These are phyloP conservation scores for Vigna hirtella DNA, from an alignment of 306 rosid genomes.

Conservation along the genomic window DNA sequence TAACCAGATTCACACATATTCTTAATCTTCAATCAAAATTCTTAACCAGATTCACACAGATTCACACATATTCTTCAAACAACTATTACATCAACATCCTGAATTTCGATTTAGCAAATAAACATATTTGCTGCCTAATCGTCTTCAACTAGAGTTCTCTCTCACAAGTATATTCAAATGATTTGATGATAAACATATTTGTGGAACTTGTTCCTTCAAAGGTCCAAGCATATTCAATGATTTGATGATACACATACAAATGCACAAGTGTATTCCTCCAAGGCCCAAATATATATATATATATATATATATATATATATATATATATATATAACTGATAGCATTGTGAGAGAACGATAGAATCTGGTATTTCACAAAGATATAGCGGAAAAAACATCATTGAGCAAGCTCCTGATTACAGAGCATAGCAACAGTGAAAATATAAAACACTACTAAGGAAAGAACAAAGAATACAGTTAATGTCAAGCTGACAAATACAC, in stretches of 20 bases:
- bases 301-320: too few relatives aligned
- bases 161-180: too few relatives aligned
- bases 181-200: too few relatives aligned
- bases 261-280: slow-evolving; percentile 10
- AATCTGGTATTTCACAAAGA: slow-evolving; percentile 13
- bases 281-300: not conserved
- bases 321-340: not conserved
- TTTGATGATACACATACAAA: slow-evolving; percentile 2
- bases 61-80: not conserved
- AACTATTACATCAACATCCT: slow-evolving; percentile 30
- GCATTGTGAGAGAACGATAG: slow-evolving; percentile 1
- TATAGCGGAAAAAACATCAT: not conserved
- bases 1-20: not conserved
- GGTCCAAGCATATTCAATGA: not conserved
- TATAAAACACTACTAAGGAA: not conserved
- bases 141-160: slow-evolving; percentile 21
- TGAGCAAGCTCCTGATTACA: slow-evolving; percentile 3
- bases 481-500: too few relatives aligned
- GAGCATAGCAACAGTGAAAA: not conserved
- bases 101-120: slow-evolving; percentile 13
- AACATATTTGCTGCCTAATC: not conserved
- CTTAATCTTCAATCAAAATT: not conserved
- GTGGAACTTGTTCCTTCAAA: slow-evolving; percentile 26
- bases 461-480: not conserved
- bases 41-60: slow-evolving; percentile 6